Conservation (phyloP, 805 yeast species). For the Cyberlindnera euphorbiiphila region DNA sequence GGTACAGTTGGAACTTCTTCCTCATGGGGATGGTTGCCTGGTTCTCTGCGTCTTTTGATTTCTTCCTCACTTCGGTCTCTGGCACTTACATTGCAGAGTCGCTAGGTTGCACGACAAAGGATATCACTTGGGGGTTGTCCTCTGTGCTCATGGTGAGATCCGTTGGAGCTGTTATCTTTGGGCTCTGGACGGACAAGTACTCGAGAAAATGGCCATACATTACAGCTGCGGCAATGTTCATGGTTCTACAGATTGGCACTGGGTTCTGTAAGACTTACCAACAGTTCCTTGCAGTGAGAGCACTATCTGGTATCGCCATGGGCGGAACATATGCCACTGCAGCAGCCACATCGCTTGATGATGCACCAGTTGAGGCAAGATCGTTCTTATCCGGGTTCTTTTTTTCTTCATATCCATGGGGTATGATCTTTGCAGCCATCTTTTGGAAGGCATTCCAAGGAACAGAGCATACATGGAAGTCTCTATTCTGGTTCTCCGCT, state of each 20-base stretch:
- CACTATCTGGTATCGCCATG: slow-evolving; percentile 56
- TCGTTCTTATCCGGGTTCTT: slow-evolving; percentile 61
- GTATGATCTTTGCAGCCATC: slow-evolving; percentile 59
- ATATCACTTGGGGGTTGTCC: slow-evolving; percentile 71
- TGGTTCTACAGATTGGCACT: slow-evolving; percentile 57
- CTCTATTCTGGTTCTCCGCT: slow-evolving; percentile 70
- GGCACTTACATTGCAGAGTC: slow-evolving; percentile 48
- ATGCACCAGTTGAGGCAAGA: slow-evolving; percentile 57
- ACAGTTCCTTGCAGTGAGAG: slow-evolving; percentile 60
- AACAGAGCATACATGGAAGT: slow-evolving; percentile 57
- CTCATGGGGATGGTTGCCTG: slow-evolving; percentile 59
- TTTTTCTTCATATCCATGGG: slow-evolving; percentile 59
- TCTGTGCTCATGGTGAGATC: slow-evolving; percentile 69
- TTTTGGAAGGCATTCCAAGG: slow-evolving; percentile 59
- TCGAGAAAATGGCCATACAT: slow-evolving; percentile 71
- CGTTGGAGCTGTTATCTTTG: slow-evolving; percentile 66
- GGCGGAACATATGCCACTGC: slow-evolving; percentile 47
- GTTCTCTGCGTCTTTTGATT: slow-evolving; percentile 74
- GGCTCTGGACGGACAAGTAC: slow-evolving; percentile 54
- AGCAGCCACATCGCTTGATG: slow-evolving; percentile 50
- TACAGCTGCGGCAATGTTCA: slow-evolving; percentile 45
- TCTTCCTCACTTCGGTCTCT: slow-evolving; percentile 60
- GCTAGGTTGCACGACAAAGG: slow-evolving; percentile 41
- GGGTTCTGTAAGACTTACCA: slow-evolving; percentile 55
- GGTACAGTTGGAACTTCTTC: slow-evolving; percentile 53